Conservation (phyloP, 2,329 filamentous ascomycete genomes). For the Dactylonectria macrodidyma region DNA sequence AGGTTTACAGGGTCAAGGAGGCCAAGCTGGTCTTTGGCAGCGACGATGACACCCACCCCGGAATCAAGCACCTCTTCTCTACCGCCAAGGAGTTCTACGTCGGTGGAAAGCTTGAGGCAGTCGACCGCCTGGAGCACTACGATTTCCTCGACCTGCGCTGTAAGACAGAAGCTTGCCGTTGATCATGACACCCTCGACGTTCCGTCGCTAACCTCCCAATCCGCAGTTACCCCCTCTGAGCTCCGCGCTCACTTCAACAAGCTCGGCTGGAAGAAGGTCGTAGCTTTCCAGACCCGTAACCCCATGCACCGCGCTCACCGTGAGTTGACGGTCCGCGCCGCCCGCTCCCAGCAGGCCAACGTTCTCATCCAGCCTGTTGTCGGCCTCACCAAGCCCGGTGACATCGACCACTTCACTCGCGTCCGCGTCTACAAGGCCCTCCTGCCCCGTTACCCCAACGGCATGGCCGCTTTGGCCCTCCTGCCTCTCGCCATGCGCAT, state of each 20-base stretch:
- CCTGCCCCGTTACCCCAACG: conserved; percentile 96
- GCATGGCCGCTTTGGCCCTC: conserved; percentile 97
- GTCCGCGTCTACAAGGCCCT: conserved; percentile 99
- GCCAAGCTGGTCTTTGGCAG: conserved; percentile 95
- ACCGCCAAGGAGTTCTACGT: conserved; percentile 91
- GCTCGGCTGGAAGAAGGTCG: conserved; percentile 97
- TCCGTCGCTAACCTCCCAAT: conserved; percentile 28
- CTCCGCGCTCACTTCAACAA: conserved; percentile 98
- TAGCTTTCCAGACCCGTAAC: conserved; percentile 99
- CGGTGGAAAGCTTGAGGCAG: conserved; percentile 94
- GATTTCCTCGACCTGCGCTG: conserved; percentile 98
- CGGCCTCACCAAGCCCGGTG: conserved; percentile 97
- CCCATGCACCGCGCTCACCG: conserved; percentile 99
- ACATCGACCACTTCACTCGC: conserved; percentile 99
- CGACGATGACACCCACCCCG: conserved; percentile 90
- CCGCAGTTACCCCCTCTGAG: conserved; percentile 88
- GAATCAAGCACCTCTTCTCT: conserved; percentile 89
- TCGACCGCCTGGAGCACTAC: conserved; percentile 97
- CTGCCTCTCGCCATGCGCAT: conserved; percentile 98
- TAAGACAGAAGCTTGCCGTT: conserved; percentile 59
- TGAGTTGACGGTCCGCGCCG: conserved; percentile 96
- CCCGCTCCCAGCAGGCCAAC: conserved; percentile 95
- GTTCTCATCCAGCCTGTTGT: conserved; percentile 99
- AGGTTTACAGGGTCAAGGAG: conserved; percentile 78
- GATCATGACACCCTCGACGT: background rate